Evolutionary conservation across 1,284 basidiomycete genomes (phyloP).

Genomic region (Trametes sp.): DNA sequence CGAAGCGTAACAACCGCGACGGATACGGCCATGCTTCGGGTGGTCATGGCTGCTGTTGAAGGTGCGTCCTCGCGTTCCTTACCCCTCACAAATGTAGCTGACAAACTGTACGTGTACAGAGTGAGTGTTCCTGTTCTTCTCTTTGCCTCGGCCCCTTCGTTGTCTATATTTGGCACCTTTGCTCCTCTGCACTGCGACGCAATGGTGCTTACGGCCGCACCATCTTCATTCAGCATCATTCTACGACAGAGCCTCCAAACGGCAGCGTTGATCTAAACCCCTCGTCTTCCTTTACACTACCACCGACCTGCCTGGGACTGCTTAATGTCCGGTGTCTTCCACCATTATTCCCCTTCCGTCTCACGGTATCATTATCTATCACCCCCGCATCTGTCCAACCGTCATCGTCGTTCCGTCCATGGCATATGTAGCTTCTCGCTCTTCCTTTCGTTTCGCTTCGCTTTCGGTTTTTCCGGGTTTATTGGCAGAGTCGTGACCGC

Average conservation of each 20-base stretch:
- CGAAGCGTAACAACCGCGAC: slow-evolving; percentile 93
- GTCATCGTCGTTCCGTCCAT: slow-evolving; percentile 23
- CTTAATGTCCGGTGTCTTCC: slow-evolving; percentile 30
- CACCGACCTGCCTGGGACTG: slow-evolving; percentile 37
- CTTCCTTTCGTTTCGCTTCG: slow-evolving; percentile 25
- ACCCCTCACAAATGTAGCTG: slow-evolving; percentile 18
- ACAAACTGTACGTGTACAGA: slow-evolving; percentile 53
- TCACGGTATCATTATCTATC: slow-evolving; percentile 26
- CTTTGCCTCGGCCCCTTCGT: slow-evolving; percentile 35
- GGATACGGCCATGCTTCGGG: slow-evolving; percentile 89
- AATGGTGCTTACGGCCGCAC: slow-evolving; percentile 35
- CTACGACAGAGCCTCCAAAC: slow-evolving; percentile 54
- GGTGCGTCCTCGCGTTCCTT: slow-evolving; percentile 57
- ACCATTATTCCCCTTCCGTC: slow-evolving; percentile 7
- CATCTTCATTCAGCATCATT: slow-evolving; percentile 49
- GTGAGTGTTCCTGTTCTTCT: slow-evolving; percentile 65
- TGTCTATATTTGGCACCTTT: slow-evolving; percentile 32
- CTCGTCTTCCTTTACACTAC: slow-evolving; percentile 20
- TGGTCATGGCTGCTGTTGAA: slow-evolving; percentile 95
- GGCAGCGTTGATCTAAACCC: slow-evolving; percentile 52
- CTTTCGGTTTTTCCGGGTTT: slow-evolving; percentile 20
- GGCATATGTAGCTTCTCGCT: slow-evolving; percentile 27
- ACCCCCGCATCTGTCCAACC: slow-evolving; percentile 14
- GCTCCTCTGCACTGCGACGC: slow-evolving; percentile 31
- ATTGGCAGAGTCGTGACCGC: slow-evolving; percentile 22